Conservation (phyloP, 2,329 filamentous ascomycete species). For the Mycosphaerelloides madeirae region DNA sequence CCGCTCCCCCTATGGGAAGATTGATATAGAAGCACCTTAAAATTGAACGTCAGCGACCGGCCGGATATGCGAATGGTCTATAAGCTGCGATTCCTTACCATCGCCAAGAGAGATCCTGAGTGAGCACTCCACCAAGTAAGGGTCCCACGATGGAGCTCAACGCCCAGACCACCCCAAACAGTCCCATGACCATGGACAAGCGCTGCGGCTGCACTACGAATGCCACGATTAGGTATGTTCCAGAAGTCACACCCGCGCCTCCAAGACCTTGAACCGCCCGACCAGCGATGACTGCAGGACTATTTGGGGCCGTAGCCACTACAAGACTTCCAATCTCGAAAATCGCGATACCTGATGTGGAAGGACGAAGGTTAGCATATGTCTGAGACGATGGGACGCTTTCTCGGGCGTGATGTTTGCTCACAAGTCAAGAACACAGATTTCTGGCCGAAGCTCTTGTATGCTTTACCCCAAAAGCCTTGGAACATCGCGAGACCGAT, state of each 20-base stretch:
- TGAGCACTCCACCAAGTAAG: constrained; percentile 42
- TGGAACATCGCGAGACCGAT: constrained; percentile 33
- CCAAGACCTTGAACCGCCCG: constrained; percentile 50
- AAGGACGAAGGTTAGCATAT: constrained; percentile 29
- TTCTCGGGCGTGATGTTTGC: no score
- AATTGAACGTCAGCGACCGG: no score
- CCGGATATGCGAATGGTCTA: no score
- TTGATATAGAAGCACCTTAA: constrained; percentile 32
- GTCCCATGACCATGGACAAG: constrained; percentile 15
- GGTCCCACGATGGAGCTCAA: constrained; percentile 45
- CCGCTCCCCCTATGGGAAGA: constrained; percentile 41
- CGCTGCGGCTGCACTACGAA: constrained; percentile 28
- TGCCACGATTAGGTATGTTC: constrained; percentile 28
- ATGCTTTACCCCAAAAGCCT: constrained; percentile 28
- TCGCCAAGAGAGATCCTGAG: neutral
- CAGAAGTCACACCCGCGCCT: constrained; percentile 46
- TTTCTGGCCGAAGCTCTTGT: constrained; percentile 28
- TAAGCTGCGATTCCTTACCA: constrained; percentile 14
- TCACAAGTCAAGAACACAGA: constrained; percentile 27
- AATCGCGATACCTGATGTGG: no score
- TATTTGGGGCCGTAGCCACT: constrained; percentile 34
- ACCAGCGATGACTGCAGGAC: constrained; percentile 43
- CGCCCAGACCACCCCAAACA: constrained; percentile 40
- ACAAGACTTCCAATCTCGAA: constrained; percentile 43
- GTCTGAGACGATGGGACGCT: no score